Evolutionary conservation across 225 moss, liverwort and hornwort species (phyloP).

Genomic region (Physcomitrellopsis africana): DNA sequence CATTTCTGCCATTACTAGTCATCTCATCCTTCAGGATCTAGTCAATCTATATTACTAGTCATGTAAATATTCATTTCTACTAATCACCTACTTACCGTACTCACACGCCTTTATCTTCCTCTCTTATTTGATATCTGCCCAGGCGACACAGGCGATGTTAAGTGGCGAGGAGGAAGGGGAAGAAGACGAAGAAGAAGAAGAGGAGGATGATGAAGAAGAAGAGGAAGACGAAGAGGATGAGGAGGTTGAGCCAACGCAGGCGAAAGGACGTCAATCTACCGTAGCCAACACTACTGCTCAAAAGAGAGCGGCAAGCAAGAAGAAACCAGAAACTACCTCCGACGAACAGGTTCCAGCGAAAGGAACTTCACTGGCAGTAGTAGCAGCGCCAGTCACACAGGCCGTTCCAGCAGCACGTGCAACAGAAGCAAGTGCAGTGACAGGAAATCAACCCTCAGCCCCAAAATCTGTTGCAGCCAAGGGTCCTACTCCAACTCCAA

Average conservation of each 20-base stretch:
- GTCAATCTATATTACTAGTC: neutral
- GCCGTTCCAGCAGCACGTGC: neutral
- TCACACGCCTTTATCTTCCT: slow-evolving; percentile 13
- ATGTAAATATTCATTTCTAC: neutral
- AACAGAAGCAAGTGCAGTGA: neutral
- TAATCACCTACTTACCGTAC: neutral
- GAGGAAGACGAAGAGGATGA: slow-evolving; percentile 47
- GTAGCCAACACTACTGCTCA: slow-evolving; percentile 19
- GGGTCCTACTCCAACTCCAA: slow-evolving; percentile 19
- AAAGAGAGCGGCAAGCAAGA: slow-evolving; percentile 37
- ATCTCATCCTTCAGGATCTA: neutral
- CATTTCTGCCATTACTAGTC: neutral
- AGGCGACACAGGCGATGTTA: slow-evolving; percentile 46
- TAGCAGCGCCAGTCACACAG: neutral
- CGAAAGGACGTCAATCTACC: slow-evolving; percentile 27
- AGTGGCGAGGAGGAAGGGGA: slow-evolving; percentile 35
- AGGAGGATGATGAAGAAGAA: slow-evolving; percentile 34
- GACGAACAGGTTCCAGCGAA: slow-evolving; percentile 44
- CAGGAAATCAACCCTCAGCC: slow-evolving; percentile 24
- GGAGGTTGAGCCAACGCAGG: slow-evolving; percentile 26
- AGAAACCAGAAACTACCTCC: slow-evolving; percentile 38
- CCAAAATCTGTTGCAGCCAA: slow-evolving; percentile 35
- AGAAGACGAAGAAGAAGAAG: slow-evolving; percentile 45
- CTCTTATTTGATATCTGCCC: slow-evolving; percentile 7
- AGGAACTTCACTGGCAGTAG: slow-evolving; percentile 18